Conservation (phyloP, 805 yeast genomes). For the Myxozyma nipponensis region DNA sequence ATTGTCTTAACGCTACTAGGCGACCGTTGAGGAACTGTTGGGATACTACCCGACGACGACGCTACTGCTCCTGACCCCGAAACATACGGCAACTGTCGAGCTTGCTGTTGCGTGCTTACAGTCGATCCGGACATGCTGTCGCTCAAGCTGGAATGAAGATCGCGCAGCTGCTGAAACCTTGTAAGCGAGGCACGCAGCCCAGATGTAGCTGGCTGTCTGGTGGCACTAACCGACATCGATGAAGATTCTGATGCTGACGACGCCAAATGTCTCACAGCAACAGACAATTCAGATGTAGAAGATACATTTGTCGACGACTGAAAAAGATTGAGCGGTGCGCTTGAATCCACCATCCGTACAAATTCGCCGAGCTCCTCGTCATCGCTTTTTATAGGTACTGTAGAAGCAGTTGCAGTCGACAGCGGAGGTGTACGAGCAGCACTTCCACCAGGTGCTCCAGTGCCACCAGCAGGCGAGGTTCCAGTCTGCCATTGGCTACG, state of each 20-base stretch:
- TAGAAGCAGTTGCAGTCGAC: not conserved
- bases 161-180: constrained; percentile 36
- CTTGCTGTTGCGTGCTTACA: constrained; percentile 15
- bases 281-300: too few relatives aligned
- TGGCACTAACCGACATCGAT: too few relatives aligned
- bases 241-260: not conserved
- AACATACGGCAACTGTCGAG: constrained; percentile 10
- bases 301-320: not conserved
- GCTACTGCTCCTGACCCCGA: constrained; percentile 11
- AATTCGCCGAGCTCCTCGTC: constrained; percentile 52
- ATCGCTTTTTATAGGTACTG: constrained; percentile 35
- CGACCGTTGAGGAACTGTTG: not conserved
- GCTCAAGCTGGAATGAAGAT: constrained; percentile 36
- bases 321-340: constrained; percentile 36
- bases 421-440: too few relatives aligned
- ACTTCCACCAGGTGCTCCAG: too few relatives aligned
- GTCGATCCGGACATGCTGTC: constrained; percentile 37
- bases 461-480: constrained; percentile 1
- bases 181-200: constrained; percentile 29
- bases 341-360: constrained; percentile 66
- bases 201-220: constrained; percentile 1
- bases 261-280: not conserved
- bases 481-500: constrained; percentile 12
- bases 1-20: constrained; percentile 13
- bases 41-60: constrained; percentile 12